Evolutionary conservation across 2,329 filamentous ascomycete species (phyloP).

Genomic region (Camillea tinctor): DNA sequence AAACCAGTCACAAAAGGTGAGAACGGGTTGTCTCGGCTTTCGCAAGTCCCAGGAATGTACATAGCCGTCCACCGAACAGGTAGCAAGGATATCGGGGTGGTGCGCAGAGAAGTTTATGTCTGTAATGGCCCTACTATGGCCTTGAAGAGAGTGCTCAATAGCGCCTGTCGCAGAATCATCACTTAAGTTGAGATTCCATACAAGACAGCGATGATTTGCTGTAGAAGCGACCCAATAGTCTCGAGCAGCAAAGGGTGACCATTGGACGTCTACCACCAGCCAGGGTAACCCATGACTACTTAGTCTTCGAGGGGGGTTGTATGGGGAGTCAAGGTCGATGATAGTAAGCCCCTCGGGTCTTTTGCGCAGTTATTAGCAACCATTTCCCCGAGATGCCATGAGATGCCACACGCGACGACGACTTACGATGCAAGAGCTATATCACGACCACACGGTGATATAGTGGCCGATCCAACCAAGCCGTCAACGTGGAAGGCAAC

Average conservation of each 20-base stretch:
- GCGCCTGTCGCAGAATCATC: conserved; percentile 68
- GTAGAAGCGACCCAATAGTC: conserved; percentile 95
- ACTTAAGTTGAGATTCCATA: conserved; percentile 85
- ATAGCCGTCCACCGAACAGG: conserved; percentile 89
- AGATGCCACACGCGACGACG: neutral
- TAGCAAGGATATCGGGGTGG: conserved; percentile 84
- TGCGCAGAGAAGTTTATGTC: conserved; percentile 96
- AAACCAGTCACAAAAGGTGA: conserved; percentile 90
- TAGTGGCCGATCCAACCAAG: conserved; percentile 85
- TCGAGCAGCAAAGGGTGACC: conserved; percentile 87
- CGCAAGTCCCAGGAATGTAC: conserved; percentile 92
- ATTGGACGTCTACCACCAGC: conserved; percentile 94
- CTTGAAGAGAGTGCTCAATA: conserved; percentile 85
- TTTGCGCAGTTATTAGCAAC: conserved; percentile 16
- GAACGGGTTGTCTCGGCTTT: conserved; percentile 66
- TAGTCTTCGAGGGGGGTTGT: conserved; percentile 80
- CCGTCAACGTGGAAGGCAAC: conserved; percentile 79
- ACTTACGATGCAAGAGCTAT: conserved; percentile 79
- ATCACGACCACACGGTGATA: conserved; percentile 87
- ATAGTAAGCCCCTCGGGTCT: conserved; percentile 84
- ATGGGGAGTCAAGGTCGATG: conserved; percentile 87
- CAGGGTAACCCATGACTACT: conserved; percentile 83
- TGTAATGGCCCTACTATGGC: conserved; percentile 84
- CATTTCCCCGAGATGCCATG: neutral
- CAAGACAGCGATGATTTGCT: conserved; percentile 88